A percentile compares a stretch with the other conserved stretches of the same genome.
phyloP scores from a whole-genome alignment of 306 rosid genomes.

The Cucurbita moschata region DNA sequence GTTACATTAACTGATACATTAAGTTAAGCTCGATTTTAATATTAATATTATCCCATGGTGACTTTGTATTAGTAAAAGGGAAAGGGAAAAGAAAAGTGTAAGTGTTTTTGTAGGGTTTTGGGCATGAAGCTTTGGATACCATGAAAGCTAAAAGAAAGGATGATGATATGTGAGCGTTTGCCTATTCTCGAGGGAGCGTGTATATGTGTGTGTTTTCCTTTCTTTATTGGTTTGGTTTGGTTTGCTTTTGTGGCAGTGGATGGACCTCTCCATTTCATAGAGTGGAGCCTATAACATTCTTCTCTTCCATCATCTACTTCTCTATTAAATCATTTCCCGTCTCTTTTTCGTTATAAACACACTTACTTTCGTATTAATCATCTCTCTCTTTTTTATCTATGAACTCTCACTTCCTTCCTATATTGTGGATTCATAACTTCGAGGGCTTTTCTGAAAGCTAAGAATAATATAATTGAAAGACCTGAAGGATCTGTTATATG shows the following conservation, averaged over 20 bases:
- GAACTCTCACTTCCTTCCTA: neutral
- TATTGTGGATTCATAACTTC: neutral
- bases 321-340: neutral
- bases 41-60: neutral
- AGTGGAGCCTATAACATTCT: conserved; percentile 1
- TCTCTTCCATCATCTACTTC: neutral
- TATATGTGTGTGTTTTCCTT: conserved; percentile 17
- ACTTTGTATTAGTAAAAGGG: neutral
- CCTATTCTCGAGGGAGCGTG: conserved; percentile 57
- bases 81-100: neutral
- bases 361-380: neutral
- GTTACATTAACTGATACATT: no score
- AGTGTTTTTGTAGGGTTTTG: neutral
- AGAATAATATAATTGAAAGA: no score
- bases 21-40: no score
- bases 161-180: conserved; percentile 4
- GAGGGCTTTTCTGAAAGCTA: no score
- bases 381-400: neutral
- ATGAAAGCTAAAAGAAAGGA: conserved; percentile 28
- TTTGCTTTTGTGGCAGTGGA: neutral
- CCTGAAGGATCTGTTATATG: neutral
- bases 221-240: neutral
- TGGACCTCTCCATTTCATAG: neutral
- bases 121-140: conserved; percentile 41
- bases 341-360: neutral